Percentiles rank a stretch among this genome's conserved stretches.
phyloP scores from a whole-genome alignment of 345 rosid species.

The Turnera subulata region DNA sequence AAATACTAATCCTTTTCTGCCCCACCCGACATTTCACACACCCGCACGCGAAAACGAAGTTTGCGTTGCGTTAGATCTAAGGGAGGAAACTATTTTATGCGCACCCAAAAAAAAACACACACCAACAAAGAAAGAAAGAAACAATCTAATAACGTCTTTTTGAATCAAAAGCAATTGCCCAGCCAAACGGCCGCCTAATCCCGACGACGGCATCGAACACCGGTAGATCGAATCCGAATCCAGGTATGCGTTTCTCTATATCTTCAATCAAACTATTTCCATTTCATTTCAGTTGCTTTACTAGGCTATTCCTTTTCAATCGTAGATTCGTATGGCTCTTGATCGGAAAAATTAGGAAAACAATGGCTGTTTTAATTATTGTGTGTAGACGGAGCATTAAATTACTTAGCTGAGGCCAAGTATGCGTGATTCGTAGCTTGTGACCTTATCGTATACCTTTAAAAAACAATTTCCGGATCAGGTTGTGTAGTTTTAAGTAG shows the following conservation, averaged over 20 bases:
- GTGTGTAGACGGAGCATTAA: neutral
- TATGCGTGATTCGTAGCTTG: neutral
- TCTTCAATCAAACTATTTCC: neutral
- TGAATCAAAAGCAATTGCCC: conserved; percentile 5
- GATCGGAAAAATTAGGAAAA: neutral
- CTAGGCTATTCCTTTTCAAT: neutral
- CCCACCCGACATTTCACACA: conserved; percentile 6
- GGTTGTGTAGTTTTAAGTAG: neutral
- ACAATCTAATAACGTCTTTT: neutral
- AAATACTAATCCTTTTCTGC: no score
- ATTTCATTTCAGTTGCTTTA: neutral
- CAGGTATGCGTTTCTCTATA: neutral
- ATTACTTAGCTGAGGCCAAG: neutral
- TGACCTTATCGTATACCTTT: neutral
- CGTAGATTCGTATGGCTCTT: neutral
- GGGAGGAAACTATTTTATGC: neutral
- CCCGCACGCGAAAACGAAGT: conserved; percentile 15
- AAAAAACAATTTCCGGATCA: neutral
- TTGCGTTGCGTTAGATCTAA: conserved; percentile 33
- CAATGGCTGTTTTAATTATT: neutral
- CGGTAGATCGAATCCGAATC: neutral
- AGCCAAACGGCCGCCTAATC: neutral
- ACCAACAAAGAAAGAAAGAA: no score
- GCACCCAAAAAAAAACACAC: neutral
- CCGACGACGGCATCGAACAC: neutral